Conservation (phyloP, 1,284 basidiomycete genomes). For the Microbotryomycetes sp. region DNA sequence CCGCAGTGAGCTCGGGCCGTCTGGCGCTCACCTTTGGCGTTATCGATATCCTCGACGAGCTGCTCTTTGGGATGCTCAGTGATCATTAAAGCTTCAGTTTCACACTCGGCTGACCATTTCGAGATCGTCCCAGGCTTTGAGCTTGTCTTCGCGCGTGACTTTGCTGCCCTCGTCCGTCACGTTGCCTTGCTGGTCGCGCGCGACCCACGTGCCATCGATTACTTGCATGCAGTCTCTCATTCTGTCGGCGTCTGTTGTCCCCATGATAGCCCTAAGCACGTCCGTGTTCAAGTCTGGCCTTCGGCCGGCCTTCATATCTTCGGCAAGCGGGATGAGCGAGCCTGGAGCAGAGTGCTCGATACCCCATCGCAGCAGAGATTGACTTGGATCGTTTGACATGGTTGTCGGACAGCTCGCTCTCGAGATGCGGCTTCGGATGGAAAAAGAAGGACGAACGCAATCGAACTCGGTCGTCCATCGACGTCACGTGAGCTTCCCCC, state of each 20-base stretch:
- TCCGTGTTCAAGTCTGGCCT: constrained; percentile 55
- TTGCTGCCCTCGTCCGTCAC: constrained; percentile 56
- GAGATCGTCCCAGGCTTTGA: constrained; percentile 81
- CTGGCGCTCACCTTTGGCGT: constrained; percentile 67
- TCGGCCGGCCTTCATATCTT: constrained; percentile 21
- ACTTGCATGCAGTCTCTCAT: constrained; percentile 79
- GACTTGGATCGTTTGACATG: constrained; percentile 12
- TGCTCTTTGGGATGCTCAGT: no score
- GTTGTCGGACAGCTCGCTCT: no score
- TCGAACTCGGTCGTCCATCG: no score
- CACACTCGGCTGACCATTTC: constrained; percentile 67
- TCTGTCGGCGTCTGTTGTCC: constrained; percentile 69
- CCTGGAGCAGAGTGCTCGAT: constrained; percentile 28
- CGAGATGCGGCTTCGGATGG: no score
- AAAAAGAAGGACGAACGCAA: no score
- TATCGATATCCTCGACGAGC: constrained; percentile 87
- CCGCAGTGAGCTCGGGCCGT: neutral
- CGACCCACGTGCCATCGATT: constrained; percentile 57
- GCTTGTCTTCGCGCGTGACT: constrained; percentile 54
- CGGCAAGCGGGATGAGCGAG: constrained; percentile 9
- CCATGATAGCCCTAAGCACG: constrained; percentile 77
- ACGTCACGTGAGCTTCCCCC: neutral
- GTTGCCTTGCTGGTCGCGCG: constrained; percentile 51
- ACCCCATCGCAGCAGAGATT: constrained; percentile 31
- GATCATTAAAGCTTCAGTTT: no score